Percentiles rank a stretch among this genome's conserved stretches.
Evolutionary conservation across 306 rosid species (phyloP).

Genomic region (Mucuna pruriens): DNA sequence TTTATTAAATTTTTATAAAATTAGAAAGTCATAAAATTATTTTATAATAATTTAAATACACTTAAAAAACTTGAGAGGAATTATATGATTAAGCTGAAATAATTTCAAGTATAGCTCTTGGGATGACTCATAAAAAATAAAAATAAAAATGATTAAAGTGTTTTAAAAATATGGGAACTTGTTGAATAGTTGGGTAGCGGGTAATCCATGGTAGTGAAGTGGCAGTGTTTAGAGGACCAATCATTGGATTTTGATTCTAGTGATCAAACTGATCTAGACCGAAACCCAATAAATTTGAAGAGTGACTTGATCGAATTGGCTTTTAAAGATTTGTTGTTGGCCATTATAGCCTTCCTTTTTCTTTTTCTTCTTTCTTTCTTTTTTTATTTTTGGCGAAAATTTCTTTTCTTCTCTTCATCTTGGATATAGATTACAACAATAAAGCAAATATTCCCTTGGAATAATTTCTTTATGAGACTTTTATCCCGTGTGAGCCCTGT

Average conservation of each 20-base stretch:
- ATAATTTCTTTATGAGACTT: conserved; percentile 65
- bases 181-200: conserved; percentile 39
- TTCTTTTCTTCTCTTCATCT: conserved; percentile 48
- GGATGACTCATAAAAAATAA: too few relatives aligned
- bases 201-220: conserved; percentile 42
- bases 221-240: conserved; percentile 56
- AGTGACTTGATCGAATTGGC: conserved; percentile 55
- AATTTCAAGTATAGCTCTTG: too few relatives aligned
- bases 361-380: conserved; percentile 38
- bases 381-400: conserved; percentile 24
- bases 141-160: neutral
- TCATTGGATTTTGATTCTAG: conserved; percentile 83
- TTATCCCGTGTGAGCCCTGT: conserved; percentile 44
- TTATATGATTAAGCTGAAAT: too few relatives aligned
- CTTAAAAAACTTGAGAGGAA: too few relatives aligned
- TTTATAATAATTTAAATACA: too few relatives aligned
- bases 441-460: conserved; percentile 70
- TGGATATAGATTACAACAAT: conserved; percentile 57
- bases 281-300: conserved; percentile 61
- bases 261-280: conserved; percentile 58
- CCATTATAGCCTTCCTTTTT: conserved; percentile 56
- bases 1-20: too few relatives aligned
- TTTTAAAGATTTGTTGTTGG: conserved; percentile 72
- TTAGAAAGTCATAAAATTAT: too few relatives aligned
- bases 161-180: conserved; percentile 35